Conservation (phyloP, 441 rosid species). For the Erodium chrysanthum region DNA sequence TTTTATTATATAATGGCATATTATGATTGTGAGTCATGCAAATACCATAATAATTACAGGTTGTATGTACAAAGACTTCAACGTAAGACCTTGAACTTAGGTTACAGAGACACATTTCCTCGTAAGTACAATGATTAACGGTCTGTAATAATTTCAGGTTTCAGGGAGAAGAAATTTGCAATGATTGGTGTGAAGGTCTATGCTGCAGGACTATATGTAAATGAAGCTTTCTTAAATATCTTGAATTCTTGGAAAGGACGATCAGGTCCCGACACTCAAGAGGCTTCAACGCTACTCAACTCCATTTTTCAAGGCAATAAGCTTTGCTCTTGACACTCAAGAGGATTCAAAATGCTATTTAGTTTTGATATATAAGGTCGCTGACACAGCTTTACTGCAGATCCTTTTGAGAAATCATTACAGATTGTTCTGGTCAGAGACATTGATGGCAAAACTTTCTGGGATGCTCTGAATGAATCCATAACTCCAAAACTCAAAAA, state of each 20-base stretch:
- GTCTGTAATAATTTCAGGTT: conserved; percentile 39
- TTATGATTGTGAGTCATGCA: too few species aligned
- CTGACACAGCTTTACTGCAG: conserved; percentile 26
- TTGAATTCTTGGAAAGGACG: conserved; percentile 51
- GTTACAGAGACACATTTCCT: too few species aligned
- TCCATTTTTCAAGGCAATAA: conserved; percentile 48
- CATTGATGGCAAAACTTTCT: conserved; percentile 83
- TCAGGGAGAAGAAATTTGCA: conserved; percentile 60
- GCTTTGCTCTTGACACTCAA: background rate
- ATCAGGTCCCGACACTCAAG: conserved; percentile 39
- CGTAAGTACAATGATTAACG: background rate
- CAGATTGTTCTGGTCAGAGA: conserved; percentile 81
- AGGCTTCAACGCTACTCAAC: conserved; percentile 38
- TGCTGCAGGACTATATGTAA: conserved; percentile 67
- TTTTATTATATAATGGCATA: too few species aligned
- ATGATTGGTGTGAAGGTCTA: conserved; percentile 77
- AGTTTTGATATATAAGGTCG: conserved; percentile 8
- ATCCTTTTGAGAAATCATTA: conserved; percentile 52
- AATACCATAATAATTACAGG: too few species aligned
- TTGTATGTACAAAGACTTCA: too few species aligned
- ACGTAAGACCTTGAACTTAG: too few species aligned
- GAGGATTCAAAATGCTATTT: background rate
- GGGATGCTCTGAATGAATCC: conserved; percentile 77
- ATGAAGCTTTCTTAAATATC: conserved; percentile 35
- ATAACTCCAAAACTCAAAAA: conserved; percentile 57